Percentiles rank a stretch among this genome's conserved stretches.
Evolutionary conservation across 2,329 filamentous ascomycete genomes (phyloP).

Genomic region (Aspergillus latus): DNA sequence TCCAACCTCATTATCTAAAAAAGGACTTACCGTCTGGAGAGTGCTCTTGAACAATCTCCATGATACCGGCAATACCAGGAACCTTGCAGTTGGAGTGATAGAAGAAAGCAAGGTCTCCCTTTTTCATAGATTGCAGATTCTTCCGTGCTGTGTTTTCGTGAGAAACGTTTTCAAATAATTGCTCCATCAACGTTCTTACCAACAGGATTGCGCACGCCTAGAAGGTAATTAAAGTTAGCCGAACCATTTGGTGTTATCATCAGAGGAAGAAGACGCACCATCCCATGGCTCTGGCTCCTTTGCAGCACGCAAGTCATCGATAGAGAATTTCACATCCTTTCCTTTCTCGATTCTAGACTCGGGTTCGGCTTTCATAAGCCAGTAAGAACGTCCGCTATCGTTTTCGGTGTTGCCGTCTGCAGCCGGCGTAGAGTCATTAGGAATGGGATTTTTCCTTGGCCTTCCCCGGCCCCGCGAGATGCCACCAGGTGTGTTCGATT

Average conservation of each 20-base stretch:
- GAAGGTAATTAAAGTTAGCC: constrained; percentile 7
- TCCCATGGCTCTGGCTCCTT: constrained; percentile 86
- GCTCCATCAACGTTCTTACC: constrained; percentile 33
- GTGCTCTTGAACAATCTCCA: constrained; percentile 85
- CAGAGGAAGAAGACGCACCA: constrained; percentile 56
- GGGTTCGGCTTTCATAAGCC: constrained; percentile 86
- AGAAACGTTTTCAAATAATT: constrained; percentile 11
- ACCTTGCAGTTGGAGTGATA: constrained; percentile 94
- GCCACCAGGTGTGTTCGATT: constrained; percentile 22
- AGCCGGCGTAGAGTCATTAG: constrained; percentile 12
- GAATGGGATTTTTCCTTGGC: constrained; percentile 26
- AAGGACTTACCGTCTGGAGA: constrained; percentile 68
- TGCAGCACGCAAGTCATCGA: constrained; percentile 77
- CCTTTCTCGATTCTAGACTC: constrained; percentile 84
- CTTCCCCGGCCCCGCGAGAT: constrained; percentile 25
- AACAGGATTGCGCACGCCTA: constrained; percentile 47
- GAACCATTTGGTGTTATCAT: not conserved
- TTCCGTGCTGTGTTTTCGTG: constrained; percentile 64
- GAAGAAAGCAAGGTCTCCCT: constrained; percentile 91
- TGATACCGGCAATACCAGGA: constrained; percentile 80
- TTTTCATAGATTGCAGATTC: constrained; percentile 86
- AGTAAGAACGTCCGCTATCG: constrained; percentile 55
- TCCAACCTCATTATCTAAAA: constrained; percentile 17
- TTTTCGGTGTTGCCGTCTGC: constrained; percentile 17
- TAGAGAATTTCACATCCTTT: constrained; percentile 87